These are phyloP conservation scores for Postia placenta DNA, from an alignment of 768 basidiomycete genomes.

Conservation along the genomic window DNA sequence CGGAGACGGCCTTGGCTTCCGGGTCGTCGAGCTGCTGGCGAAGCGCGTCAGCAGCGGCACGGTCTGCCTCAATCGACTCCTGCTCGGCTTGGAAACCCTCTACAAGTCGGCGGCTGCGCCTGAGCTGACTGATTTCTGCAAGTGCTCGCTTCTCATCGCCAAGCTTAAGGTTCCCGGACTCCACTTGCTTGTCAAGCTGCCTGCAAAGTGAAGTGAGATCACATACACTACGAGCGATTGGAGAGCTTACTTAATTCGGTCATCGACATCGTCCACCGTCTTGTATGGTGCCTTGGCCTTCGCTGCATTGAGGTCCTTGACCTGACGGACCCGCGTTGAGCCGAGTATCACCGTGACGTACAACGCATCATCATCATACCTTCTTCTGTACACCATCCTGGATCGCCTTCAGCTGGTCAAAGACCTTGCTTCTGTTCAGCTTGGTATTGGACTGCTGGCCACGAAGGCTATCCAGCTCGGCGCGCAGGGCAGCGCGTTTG, in stretches of 20 bases:
- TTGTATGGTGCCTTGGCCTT: slow-evolving; percentile 77
- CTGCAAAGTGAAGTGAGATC: slow-evolving; percentile 32
- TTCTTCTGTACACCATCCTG: slow-evolving; percentile 81
- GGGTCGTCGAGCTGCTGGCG: slow-evolving; percentile 87
- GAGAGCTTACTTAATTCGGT: slow-evolving; percentile 67
- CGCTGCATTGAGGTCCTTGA: slow-evolving; percentile 80
- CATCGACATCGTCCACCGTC: slow-evolving; percentile 80
- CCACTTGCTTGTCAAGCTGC: slow-evolving; percentile 82
- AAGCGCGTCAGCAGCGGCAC: slow-evolving; percentile 67
- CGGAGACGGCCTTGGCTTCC: slow-evolving; percentile 71
- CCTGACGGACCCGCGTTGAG: slow-evolving; percentile 38
- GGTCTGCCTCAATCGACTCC: slow-evolving; percentile 75
- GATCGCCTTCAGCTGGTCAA: slow-evolving; percentile 73
- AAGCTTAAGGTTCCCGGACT: slow-evolving; percentile 86
- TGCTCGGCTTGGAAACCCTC: slow-evolving; percentile 80
- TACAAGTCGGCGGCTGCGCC: slow-evolving; percentile 65
- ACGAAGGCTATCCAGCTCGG: slow-evolving; percentile 77
- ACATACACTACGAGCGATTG: slow-evolving; percentile 6
- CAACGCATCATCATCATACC: slow-evolving; percentile 37
- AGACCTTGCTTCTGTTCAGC: slow-evolving; percentile 56
- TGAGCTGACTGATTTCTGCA: slow-evolving; percentile 75
- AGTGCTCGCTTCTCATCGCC: slow-evolving; percentile 95
- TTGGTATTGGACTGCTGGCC: slow-evolving; percentile 77
- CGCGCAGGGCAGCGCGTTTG: slow-evolving; percentile 60
- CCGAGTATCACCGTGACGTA: background rate